These are phyloP conservation scores for Tylopilus sp. DNA, from an alignment of 1,284 basidiomycete species.

Conservation along the genomic window DNA sequence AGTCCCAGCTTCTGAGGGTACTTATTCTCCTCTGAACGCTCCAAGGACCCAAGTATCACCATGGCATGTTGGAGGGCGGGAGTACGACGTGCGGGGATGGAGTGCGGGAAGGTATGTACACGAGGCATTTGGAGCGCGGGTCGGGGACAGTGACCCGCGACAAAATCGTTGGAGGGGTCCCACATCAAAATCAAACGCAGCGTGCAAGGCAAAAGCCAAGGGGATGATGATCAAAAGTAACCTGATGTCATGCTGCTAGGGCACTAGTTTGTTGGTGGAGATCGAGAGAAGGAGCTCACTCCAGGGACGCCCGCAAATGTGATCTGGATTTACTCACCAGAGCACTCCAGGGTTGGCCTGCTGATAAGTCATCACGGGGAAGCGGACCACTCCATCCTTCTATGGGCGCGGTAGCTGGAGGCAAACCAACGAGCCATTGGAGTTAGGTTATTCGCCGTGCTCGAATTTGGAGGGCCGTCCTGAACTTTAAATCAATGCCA, in stretches of 20 bases:
- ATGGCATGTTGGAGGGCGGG: background rate
- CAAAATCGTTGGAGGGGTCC: background rate
- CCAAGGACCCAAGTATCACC: background rate
- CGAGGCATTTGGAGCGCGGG: background rate
- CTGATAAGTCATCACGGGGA: background rate
- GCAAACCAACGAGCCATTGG: too few relatives aligned
- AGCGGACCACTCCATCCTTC: background rate
- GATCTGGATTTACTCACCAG: too few relatives aligned
- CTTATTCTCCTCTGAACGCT: background rate
- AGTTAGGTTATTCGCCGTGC: too few relatives aligned
- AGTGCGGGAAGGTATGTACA: background rate
- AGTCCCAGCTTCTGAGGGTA: background rate
- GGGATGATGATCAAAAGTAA: too few relatives aligned
- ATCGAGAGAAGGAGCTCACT: background rate
- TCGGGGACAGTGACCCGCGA: too few relatives aligned
- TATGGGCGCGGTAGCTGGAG: background rate
- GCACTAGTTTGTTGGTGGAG: background rate
- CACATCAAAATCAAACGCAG: too few relatives aligned
- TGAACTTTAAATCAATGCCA: too few relatives aligned
- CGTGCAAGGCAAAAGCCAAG: too few relatives aligned
- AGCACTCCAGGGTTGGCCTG: background rate
- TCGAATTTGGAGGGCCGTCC: too few relatives aligned
- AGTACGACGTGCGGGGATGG: background rate
- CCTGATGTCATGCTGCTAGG: background rate
- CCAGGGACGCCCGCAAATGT: too few relatives aligned